A percentile compares a stretch with the other conserved stretches of the same genome.
phyloP scores from a whole-genome alignment of 176 grass and related monocot genomes.

The Zizania latifolia region DNA sequence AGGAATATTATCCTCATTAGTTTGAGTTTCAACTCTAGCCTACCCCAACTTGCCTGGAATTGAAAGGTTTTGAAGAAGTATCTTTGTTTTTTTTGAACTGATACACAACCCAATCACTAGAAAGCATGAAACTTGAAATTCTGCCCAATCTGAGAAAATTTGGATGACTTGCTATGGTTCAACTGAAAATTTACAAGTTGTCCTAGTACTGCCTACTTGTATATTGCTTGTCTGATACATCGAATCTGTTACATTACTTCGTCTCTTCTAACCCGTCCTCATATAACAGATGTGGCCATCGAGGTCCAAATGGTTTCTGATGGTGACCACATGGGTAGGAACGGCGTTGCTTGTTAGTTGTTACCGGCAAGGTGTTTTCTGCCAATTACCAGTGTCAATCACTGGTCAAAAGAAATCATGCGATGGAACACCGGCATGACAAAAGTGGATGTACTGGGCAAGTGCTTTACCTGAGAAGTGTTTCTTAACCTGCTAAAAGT shows the following conservation, averaged over 20 bases:
- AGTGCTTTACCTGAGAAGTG: background rate
- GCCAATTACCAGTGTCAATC: slow-evolving; percentile 5
- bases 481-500: background rate
- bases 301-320: slow-evolving; percentile 32
- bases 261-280: slow-evolving; percentile 14
- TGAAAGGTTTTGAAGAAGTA: too few species aligned
- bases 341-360: slow-evolving; percentile 33
- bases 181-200: background rate
- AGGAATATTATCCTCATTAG: background rate
- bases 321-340: slow-evolving; percentile 33
- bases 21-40: too few species aligned
- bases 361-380: slow-evolving; percentile 1
- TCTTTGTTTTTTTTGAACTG: background rate
- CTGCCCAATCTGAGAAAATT: background rate
- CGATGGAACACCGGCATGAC: background rate
- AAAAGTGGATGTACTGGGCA: background rate
- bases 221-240: background rate
- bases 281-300: slow-evolving; percentile 31
- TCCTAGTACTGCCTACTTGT: background rate
- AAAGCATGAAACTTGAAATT: background rate
- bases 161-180: background rate
- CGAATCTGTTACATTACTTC: background rate
- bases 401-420: slow-evolving; percentile 19
- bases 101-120: background rate
- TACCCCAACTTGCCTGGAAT: too few species aligned